phyloP scores from a whole-genome alignment of 2,329 filamentous ascomycete genomes.

The Macroventuria anomochaeta region DNA sequence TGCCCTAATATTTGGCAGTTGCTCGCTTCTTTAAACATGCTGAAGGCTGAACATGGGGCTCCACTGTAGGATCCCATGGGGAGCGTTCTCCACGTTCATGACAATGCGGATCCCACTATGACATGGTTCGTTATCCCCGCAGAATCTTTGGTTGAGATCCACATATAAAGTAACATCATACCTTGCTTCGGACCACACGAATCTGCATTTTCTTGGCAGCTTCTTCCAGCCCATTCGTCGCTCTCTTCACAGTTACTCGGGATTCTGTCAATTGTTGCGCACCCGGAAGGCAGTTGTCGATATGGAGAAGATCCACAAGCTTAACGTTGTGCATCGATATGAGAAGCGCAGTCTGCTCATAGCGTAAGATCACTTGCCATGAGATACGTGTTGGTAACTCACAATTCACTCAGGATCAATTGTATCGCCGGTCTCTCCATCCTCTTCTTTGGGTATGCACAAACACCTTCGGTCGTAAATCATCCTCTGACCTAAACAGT shows the following conservation, averaged over 20 bases:
- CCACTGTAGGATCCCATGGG: slow-evolving; percentile 4
- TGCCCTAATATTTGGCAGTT: too few species aligned
- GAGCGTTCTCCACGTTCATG: slow-evolving; percentile 7
- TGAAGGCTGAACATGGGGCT: slow-evolving; percentile 5
- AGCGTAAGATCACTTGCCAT: slow-evolving; percentile 12
- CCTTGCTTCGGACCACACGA: background rate
- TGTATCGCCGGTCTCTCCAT: slow-evolving; percentile 42
- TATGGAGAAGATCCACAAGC: slow-evolving; percentile 37
- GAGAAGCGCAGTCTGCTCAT: slow-evolving; percentile 40
- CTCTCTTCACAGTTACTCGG: background rate
- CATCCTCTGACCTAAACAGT: too few species aligned
- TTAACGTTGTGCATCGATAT: slow-evolving; percentile 33
- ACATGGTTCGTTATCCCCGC: slow-evolving; percentile 12
- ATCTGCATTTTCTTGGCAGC: background rate
- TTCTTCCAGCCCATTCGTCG: background rate
- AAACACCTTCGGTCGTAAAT: too few species aligned
- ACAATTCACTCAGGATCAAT: slow-evolving; percentile 26
- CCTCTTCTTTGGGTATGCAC: slow-evolving; percentile 42
- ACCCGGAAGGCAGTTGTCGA: background rate
- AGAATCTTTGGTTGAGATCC: background rate
- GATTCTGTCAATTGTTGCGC: background rate
- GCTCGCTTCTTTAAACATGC: too few species aligned
- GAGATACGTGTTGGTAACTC: background rate
- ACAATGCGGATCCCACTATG: slow-evolving; percentile 2
- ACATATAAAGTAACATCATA: slow-evolving; percentile 7